These are phyloP conservation scores for Dendrocalamus sinicus DNA, from an alignment of 176 grass and related monocot species.

Conservation along the genomic window DNA sequence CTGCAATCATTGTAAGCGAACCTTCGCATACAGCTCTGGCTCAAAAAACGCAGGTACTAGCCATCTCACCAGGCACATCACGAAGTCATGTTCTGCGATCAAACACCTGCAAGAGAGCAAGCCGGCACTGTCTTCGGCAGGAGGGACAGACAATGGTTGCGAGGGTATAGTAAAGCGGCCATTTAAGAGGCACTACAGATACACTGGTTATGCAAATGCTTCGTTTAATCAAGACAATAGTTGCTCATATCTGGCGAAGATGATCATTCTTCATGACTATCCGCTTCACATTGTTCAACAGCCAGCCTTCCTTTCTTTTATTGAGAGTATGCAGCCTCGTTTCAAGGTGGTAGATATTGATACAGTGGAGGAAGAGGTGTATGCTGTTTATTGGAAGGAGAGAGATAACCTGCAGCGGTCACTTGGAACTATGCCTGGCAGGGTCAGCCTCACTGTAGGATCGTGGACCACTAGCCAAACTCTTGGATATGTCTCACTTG, in stretches of 20 bases:
- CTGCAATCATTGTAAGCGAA: conserved; percentile 60
- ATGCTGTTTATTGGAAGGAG: conserved; percentile 48
- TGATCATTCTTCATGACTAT: conserved; percentile 67
- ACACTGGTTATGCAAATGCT: conserved; percentile 39
- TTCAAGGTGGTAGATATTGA: conserved; percentile 45
- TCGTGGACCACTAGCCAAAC: conserved; percentile 59
- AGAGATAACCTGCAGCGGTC: conserved; percentile 44
- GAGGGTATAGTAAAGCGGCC: neutral
- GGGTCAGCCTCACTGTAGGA: conserved; percentile 49
- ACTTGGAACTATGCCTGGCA: conserved; percentile 50
- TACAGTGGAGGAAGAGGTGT: conserved; percentile 44
- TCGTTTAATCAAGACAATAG: conserved; percentile 51
- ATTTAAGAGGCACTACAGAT: conserved; percentile 44
- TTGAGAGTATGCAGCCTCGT: conserved; percentile 55
- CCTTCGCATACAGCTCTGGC: conserved; percentile 56
- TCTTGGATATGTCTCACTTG: conserved; percentile 56
- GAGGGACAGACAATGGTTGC: conserved; percentile 25
- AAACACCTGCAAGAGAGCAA: conserved; percentile 39
- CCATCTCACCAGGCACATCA: conserved; percentile 59
- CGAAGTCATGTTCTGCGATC: conserved; percentile 49
- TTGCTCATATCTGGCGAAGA: conserved; percentile 56
- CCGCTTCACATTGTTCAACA: conserved; percentile 59
- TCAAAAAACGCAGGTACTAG: conserved; percentile 53
- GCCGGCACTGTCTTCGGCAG: neutral
- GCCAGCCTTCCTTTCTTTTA: conserved; percentile 47